A percentile compares a stretch with the other conserved stretches of the same genome.
Evolutionary conservation across 208 protist species (phyloP).

Genomic region (Crithidia thermophila): DNA sequence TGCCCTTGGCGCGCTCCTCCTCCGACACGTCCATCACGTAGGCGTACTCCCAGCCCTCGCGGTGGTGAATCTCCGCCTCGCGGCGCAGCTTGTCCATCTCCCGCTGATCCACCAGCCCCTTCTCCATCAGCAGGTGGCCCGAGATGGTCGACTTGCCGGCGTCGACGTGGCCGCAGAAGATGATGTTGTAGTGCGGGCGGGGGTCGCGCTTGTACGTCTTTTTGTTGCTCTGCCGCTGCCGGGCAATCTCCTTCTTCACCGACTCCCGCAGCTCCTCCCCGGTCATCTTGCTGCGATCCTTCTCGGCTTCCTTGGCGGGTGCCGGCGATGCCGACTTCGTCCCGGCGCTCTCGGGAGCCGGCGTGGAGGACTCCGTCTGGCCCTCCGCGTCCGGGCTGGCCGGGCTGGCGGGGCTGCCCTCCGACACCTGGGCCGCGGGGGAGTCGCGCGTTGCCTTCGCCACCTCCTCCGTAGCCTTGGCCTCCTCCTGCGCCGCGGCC

Average conservation of each 20-base stretch:
- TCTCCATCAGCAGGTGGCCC: conserved; percentile 96
- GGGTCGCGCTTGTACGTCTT: conserved; percentile 81
- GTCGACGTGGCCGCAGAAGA: conserved; percentile 99
- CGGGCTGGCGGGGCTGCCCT: neutral
- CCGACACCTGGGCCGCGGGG: neutral
- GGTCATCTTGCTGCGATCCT: conserved; percentile 45
- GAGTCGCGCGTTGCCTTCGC: conserved; percentile 26
- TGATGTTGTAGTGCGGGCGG: conserved; percentile 97
- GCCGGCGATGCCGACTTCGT: conserved; percentile 24
- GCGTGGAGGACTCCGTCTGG: neutral
- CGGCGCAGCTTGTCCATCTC: conserved; percentile 98
- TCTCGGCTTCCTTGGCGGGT: conserved; percentile 25
- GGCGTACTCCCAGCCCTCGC: conserved; percentile 98
- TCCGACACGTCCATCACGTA: conserved; percentile 99
- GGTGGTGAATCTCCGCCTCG: conserved; percentile 97
- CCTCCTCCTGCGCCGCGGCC: conserved; percentile 24
- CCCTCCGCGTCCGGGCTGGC: neutral
- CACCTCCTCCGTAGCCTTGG: conserved; percentile 10
- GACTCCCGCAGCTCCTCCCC: conserved; percentile 69
- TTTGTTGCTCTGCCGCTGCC: conserved; percentile 64
- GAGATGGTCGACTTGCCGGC: conserved; percentile 99
- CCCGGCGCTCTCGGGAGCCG: conserved; percentile 3
- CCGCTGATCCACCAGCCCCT: conserved; percentile 97
- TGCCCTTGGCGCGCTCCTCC: conserved; percentile 98
- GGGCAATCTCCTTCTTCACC: conserved; percentile 77